These are phyloP conservation scores for Ogataea sp. DNA, from an alignment of 805 yeast genomes.

Conservation along the genomic window DNA sequence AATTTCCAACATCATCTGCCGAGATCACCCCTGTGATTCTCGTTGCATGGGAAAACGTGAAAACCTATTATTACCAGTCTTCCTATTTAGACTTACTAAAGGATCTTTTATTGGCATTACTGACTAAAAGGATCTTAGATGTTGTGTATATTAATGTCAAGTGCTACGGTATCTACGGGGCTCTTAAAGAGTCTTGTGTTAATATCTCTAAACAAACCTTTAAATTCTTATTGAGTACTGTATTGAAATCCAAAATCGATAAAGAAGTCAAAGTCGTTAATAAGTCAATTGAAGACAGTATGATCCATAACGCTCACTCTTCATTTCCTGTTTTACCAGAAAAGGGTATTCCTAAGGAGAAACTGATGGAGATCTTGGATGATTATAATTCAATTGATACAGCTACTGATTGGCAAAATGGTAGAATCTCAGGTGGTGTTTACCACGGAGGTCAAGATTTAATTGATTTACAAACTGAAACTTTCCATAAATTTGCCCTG, in stretches of 20 bases:
- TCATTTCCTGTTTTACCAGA: constrained; percentile 46
- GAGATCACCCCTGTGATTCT: too few species aligned
- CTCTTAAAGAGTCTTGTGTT: constrained; percentile 3
- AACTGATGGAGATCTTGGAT: constrained; percentile 45
- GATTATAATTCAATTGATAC: constrained; percentile 16
- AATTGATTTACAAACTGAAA: constrained; percentile 63
- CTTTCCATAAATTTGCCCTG: constrained; percentile 70
- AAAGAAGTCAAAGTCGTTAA: constrained; percentile 45
- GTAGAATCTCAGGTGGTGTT: constrained; percentile 90
- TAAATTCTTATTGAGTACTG: constrained; percentile 11
- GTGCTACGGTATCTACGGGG: constrained; percentile 14
- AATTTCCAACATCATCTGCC: too few species aligned
- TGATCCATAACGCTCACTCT: constrained; percentile 46
- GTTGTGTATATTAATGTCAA: not conserved
- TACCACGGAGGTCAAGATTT: constrained; percentile 91
- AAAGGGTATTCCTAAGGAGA: constrained; percentile 42
- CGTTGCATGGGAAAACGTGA: not conserved
- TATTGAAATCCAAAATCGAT: constrained; percentile 48
- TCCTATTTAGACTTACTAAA: not conserved
- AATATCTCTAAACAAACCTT: constrained; percentile 5
- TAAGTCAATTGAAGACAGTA: constrained; percentile 40
- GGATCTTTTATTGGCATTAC: not conserved
- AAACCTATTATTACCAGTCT: not conserved
- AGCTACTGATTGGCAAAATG: constrained; percentile 63
- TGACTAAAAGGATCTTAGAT: not conserved